A percentile compares a stretch with the other conserved stretches of the same genome.
phyloP scores from a whole-genome alignment of 2,329 filamentous ascomycete genomes.

The Sarocladium strictum region DNA sequence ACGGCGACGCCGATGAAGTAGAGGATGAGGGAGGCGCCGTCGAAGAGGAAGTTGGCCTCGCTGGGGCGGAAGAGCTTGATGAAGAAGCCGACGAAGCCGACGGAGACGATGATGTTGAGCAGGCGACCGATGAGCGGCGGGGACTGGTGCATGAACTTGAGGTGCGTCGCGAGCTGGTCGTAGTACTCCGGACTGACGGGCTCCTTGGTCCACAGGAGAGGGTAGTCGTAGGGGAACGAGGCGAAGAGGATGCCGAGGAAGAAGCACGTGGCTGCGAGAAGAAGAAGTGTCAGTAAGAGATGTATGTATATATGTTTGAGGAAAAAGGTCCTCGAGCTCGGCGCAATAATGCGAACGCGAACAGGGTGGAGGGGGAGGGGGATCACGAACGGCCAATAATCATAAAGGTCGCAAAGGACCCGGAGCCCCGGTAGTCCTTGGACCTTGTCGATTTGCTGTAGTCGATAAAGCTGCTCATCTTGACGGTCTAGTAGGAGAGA shows the following conservation, averaged over 20 bases:
- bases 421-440: slow-evolving; percentile 51
- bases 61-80: slow-evolving; percentile 90
- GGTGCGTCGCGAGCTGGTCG: slow-evolving; percentile 80
- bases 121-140: slow-evolving; percentile 90
- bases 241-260: slow-evolving; percentile 98
- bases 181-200: slow-evolving; percentile 64
- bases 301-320: too few relatives aligned
- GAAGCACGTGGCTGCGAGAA: slow-evolving; percentile 74
- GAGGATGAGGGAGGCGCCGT: slow-evolving; percentile 71
- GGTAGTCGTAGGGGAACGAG: slow-evolving; percentile 91
- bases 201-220: slow-evolving; percentile 72
- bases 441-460: slow-evolving; percentile 53
- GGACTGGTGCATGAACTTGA: slow-evolving; percentile 84
- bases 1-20: slow-evolving; percentile 86
- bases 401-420: slow-evolving; percentile 91
- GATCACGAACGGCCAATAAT: slow-evolving; percentile 80
- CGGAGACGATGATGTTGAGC: slow-evolving; percentile 85
- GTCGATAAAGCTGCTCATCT: slow-evolving; percentile 35
- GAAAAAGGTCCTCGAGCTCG: neutral
- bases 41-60: slow-evolving; percentile 95
- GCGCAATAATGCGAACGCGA: slow-evolving; percentile 4
- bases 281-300: neutral
- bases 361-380: slow-evolving; percentile 11
- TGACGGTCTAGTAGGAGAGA: too few relatives aligned
- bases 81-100: slow-evolving; percentile 83